Conservation (phyloP, 176 grass and related monocot genomes). For the Eleusine coracana region DNA sequence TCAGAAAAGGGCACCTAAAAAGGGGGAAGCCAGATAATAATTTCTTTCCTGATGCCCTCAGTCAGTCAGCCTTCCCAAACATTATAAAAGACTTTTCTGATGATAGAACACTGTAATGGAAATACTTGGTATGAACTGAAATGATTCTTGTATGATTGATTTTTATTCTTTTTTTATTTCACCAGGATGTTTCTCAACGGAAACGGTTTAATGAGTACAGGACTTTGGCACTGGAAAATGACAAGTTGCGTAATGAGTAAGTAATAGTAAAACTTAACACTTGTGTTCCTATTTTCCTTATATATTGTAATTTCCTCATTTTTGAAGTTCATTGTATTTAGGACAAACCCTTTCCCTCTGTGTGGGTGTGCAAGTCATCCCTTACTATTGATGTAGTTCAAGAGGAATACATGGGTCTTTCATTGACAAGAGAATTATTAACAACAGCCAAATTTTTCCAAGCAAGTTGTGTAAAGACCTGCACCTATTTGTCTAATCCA, state of each 20-base stretch:
- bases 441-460: not conserved
- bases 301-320: not conserved
- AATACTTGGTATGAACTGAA: conserved; percentile 23
- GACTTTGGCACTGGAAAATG: conserved; percentile 67
- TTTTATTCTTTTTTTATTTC: conserved; percentile 33
- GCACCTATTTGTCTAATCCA: too few relatives aligned
- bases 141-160: conserved; percentile 12
- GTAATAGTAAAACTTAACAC: conserved; percentile 45
- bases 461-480: too few relatives aligned
- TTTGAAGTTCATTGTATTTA: conserved; percentile 21
- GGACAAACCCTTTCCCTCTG: not conserved
- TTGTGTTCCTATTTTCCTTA: conserved; percentile 11
- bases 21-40: not conserved
- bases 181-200: conserved; percentile 41
- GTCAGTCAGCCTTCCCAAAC: not conserved
- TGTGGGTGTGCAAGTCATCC: not conserved
- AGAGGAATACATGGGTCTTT: conserved; percentile 24
- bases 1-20: not conserved
- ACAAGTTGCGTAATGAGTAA: conserved; percentile 70
- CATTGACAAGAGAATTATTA: conserved; percentile 13
- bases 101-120: conserved; percentile 7
- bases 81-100: conserved; percentile 1
- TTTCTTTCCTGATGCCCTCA: not conserved
- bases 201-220: conserved; percentile 56
- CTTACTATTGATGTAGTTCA: conserved; percentile 21